phyloP scores from a whole-genome alignment of 306 rosid species.

The Fragaria iinumae region DNA sequence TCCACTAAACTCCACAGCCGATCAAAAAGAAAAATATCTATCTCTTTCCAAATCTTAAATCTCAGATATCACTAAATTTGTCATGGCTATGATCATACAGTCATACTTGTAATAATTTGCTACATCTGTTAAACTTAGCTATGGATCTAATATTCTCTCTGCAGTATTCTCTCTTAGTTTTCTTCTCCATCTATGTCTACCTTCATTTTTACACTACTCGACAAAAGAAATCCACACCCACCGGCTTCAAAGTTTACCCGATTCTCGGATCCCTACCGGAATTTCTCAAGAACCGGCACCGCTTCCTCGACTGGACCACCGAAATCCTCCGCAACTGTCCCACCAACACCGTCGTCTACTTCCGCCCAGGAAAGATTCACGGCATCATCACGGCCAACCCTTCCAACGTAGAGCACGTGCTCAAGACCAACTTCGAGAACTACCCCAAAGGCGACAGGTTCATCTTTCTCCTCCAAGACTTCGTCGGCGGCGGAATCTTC shows the following conservation, averaged over 20 bases:
- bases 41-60: too few species aligned
- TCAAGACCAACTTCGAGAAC: slow-evolving; percentile 62
- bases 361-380: slow-evolving; percentile 33
- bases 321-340: slow-evolving; percentile 39
- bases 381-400: slow-evolving; percentile 65
- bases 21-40: too few species aligned
- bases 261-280: slow-evolving; percentile 46
- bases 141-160: slow-evolving; percentile 29
- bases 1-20: too few species aligned
- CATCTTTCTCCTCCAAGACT: slow-evolving; percentile 38
- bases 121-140: background rate
- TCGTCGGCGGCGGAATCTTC: slow-evolving; percentile 71
- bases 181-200: slow-evolving; percentile 22
- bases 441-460: slow-evolving; percentile 64
- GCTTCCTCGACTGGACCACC: slow-evolving; percentile 62
- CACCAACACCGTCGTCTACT: slow-evolving; percentile 44
- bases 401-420: slow-evolving; percentile 52
- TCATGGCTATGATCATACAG: too few species aligned
- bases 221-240: background rate
- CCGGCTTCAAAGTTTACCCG: slow-evolving; percentile 55
- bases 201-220: background rate
- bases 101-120: too few species aligned
- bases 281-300: slow-evolving; percentile 54
- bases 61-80: too few species aligned
- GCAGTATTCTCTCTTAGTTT: slow-evolving; percentile 5